phyloP scores from a whole-genome alignment of 2,329 filamentous ascomycete genomes.

The Fusarium cyanostomum region DNA sequence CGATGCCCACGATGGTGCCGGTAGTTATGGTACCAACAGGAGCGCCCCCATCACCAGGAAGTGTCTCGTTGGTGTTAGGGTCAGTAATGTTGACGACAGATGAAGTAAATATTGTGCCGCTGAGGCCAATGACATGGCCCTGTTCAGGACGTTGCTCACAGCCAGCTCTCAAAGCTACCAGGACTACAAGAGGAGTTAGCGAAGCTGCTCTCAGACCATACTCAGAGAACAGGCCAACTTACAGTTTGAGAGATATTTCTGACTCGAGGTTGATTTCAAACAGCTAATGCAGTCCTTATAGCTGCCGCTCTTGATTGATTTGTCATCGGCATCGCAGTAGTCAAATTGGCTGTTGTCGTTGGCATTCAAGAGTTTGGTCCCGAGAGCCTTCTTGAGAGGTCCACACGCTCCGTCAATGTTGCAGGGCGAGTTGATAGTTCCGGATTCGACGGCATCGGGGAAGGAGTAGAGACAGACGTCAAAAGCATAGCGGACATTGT shows the following conservation, averaged over 20 bases:
- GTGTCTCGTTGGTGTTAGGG: conserved; percentile 39
- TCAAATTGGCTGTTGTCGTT: conserved; percentile 45
- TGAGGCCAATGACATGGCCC: conserved; percentile 53
- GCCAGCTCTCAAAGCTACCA: conserved; percentile 58
- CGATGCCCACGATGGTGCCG: conserved; percentile 64
- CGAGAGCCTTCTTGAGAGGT: conserved; percentile 51
- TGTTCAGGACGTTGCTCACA: conserved; percentile 56
- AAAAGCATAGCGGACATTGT: conserved; percentile 60
- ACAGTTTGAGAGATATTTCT: conserved; percentile 62
- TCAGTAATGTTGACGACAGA: conserved; percentile 54
- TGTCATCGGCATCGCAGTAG: conserved; percentile 55
- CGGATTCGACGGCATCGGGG: conserved; percentile 45
- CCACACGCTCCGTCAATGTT: conserved; percentile 53
- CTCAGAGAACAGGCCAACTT: too few species aligned
- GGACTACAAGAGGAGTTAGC: too few species aligned
- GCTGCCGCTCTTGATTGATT: conserved; percentile 40
- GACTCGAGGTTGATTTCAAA: conserved; percentile 51
- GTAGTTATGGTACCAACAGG: conserved; percentile 50
- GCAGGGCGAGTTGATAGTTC: conserved; percentile 54
- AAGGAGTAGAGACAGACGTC: conserved; percentile 56
- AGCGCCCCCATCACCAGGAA: conserved; percentile 40
- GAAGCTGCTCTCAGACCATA: too few species aligned
- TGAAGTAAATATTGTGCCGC: conserved; percentile 54
- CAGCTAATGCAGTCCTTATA: conserved; percentile 55
- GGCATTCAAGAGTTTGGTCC: conserved; percentile 34